Base-by-base conservation (phyloP, 192 early-diverging fungal species). In the Rhizophlyctis rosea region DNA sequence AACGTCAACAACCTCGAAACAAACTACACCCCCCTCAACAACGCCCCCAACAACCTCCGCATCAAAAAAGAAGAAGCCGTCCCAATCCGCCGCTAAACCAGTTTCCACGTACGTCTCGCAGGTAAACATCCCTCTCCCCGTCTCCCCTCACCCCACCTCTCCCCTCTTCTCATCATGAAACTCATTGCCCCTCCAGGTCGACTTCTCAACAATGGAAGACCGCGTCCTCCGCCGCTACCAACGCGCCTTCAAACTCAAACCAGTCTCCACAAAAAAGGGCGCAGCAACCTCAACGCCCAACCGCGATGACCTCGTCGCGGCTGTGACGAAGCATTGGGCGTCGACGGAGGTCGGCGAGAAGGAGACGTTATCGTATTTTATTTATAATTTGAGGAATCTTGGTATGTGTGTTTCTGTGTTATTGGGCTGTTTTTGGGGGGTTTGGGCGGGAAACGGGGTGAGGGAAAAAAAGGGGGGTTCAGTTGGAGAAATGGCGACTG, bases 341-440 rank as follows among this genome's bases (percentile, higher is more conserved):
- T 54, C 66, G 49, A 70, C 75, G 34, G 65, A 68, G 27, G 62
- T 78, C 35, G 75, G 62, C 52, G 77, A 78, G 55, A 76, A 76
- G 59, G 77, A 78, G 35, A 64, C 58, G 30, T 54, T 78, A 4
- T 52, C 73, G 2, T 68, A 57, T 54, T 78, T 78, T 53, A 69
- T 78, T 7, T 78, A 78, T 53, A 51, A 57, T 5, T 35, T 78
- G 16, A 54, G 67, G 39, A 68, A 72, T 52, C 67, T 66, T 58
- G 77, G 77, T 78, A 54, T 24, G 69, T 50, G 27, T 27, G 9
- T 24, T 25, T 28, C 24, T n/a, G n/a, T n/a, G n/a, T n/a, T n/a
- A n/a, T n/a, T n/a, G n/a, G n/a, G n/a, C n/a, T n/a, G n/a, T n/a
- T n/a, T n/a, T n/a, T n/a, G n/a, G n/a, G n/a, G n/a, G n/a, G n/a